Conservation (phyloP, 2,329 filamentous ascomycete species). For the Cyanodermella asteris region DNA sequence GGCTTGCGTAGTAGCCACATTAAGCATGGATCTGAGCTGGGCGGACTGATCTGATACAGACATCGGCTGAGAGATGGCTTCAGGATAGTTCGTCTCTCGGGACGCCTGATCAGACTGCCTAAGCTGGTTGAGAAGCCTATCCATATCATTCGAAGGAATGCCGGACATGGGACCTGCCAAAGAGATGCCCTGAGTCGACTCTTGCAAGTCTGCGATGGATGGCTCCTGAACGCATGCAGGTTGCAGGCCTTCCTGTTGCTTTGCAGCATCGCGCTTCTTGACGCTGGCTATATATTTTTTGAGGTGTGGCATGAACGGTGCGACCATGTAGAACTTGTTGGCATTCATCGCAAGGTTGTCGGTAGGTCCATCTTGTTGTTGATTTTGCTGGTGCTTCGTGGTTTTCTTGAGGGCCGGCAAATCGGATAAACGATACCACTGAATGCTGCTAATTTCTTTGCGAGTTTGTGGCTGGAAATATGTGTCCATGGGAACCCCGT, state of each 20-base stretch:
- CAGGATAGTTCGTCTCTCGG: slow-evolving; percentile 18
- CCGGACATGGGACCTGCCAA: background rate
- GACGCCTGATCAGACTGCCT: slow-evolving; percentile 10
- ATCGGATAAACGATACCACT: slow-evolving; percentile 82
- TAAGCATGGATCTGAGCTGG: slow-evolving; percentile 29
- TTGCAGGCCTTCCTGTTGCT: background rate
- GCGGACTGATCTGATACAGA: slow-evolving; percentile 22
- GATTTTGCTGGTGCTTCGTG: slow-evolving; percentile 50
- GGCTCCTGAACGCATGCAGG: background rate
- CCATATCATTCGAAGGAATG: slow-evolving; percentile 6
- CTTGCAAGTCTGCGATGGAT: slow-evolving; percentile 2
- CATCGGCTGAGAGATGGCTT: slow-evolving; percentile 13
- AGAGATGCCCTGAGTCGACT: slow-evolving; percentile 7
- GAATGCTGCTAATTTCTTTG: slow-evolving; percentile 93
- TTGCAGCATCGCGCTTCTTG: slow-evolving; percentile 40
- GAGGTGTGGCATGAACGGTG: slow-evolving; percentile 65
- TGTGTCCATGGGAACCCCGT: slow-evolving; percentile 68
- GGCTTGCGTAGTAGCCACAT: slow-evolving; percentile 6
- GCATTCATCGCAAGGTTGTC: slow-evolving; percentile 37
- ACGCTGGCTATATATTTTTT: slow-evolving; percentile 83
- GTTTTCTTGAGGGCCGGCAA: slow-evolving; percentile 60
- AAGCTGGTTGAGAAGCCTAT: slow-evolving; percentile 7
- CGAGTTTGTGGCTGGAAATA: slow-evolving; percentile 74
- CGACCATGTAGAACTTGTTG: slow-evolving; percentile 96
- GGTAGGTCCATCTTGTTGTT: slow-evolving; percentile 33